Conservation (phyloP, 352 stramenopile genomes). For the Thraustochytrium striatum region DNA sequence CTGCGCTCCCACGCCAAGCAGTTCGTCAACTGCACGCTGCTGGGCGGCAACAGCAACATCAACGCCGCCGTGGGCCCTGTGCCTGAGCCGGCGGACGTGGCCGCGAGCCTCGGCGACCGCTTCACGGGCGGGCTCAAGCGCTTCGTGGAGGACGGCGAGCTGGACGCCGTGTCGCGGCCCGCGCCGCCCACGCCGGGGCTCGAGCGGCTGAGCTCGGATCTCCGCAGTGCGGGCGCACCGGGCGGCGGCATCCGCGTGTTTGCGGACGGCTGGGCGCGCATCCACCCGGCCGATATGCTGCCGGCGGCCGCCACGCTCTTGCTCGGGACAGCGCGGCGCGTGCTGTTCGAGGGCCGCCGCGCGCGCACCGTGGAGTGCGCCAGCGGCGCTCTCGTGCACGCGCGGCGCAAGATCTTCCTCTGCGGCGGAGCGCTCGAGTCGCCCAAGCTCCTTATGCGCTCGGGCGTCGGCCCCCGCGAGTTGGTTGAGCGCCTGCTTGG, state of each 20-base stretch:
- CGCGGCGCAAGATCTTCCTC: not conserved
- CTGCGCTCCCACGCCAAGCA: slow-evolving; percentile 18
- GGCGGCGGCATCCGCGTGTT: slow-evolving; percentile 31
- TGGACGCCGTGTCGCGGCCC: not conserved
- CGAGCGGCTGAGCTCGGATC: slow-evolving; percentile 19
- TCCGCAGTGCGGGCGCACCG: not conserved
- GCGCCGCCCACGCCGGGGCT: not conserved
- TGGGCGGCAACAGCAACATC: slow-evolving; percentile 31
- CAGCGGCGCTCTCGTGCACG: not conserved
- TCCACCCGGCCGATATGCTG: slow-evolving; percentile 23
- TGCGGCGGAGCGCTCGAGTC: slow-evolving; percentile 34
- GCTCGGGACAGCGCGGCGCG: not conserved
- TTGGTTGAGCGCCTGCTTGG: not conserved
- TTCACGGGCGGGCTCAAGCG: not conserved
- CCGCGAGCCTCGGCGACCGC: not conserved
- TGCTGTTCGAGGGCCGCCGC: not conserved
- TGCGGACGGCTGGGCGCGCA: not conserved
- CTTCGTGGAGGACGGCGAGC: not conserved
- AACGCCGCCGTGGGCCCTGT: slow-evolving; percentile 26
- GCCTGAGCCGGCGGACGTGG: not conserved
- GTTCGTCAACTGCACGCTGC: slow-evolving; percentile 19
- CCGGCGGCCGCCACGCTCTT: not conserved
- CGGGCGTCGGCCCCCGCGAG: not conserved
- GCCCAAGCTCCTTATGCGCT: slow-evolving; percentile 23
- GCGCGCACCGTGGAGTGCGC: not conserved